Conservation (phyloP, 805 yeast species). For the Cyberlindnera mycetangii region DNA sequence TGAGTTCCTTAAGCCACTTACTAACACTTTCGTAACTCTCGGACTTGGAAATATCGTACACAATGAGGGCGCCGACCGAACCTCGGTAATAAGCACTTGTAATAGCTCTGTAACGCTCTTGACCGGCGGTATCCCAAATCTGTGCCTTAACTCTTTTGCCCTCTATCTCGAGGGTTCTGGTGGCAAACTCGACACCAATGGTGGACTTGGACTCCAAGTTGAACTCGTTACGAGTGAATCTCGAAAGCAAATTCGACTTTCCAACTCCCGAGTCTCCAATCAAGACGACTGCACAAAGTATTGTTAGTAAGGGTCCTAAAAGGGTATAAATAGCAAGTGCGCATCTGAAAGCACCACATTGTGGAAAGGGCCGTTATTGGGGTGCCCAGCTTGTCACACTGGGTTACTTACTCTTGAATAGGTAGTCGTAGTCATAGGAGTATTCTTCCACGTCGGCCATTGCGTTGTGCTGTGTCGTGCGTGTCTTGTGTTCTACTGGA, state of each 20-base stretch:
- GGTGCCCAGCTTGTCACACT: no score
- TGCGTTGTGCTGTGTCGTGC: constrained; percentile 5
- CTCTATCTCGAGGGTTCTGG: constrained; percentile 86
- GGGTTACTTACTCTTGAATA: constrained; percentile 68
- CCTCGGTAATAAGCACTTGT: constrained; percentile 97
- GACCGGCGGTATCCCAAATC: constrained; percentile 99
- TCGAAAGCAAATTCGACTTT: constrained; percentile 85
- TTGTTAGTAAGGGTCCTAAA: constrained; percentile 9
- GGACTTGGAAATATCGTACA: constrained; percentile 91
- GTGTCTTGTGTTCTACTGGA: neutral
- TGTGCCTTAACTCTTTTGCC: constrained; percentile 85
- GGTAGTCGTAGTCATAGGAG: constrained; percentile 81
- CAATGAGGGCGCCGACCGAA: constrained; percentile 95
- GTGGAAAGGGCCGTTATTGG: no score
- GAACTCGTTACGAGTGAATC: constrained; percentile 95
- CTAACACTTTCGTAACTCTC: constrained; percentile 82
- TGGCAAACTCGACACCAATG: constrained; percentile 97
- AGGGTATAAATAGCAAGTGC: neutral
- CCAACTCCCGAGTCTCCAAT: constrained; percentile 99
- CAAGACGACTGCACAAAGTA: constrained; percentile 57
- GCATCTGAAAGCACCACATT: no score
- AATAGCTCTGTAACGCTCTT: constrained; percentile 96
- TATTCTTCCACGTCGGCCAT: constrained; percentile 53
- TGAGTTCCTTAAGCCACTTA: constrained; percentile 87
- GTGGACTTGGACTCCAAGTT: constrained; percentile 92